Evolutionary conservation across 495 filamentous ascomycete species (phyloP), one percentile per base, ranked within the genome.

Genomic region (Penicillium mononematosum): DNA sequence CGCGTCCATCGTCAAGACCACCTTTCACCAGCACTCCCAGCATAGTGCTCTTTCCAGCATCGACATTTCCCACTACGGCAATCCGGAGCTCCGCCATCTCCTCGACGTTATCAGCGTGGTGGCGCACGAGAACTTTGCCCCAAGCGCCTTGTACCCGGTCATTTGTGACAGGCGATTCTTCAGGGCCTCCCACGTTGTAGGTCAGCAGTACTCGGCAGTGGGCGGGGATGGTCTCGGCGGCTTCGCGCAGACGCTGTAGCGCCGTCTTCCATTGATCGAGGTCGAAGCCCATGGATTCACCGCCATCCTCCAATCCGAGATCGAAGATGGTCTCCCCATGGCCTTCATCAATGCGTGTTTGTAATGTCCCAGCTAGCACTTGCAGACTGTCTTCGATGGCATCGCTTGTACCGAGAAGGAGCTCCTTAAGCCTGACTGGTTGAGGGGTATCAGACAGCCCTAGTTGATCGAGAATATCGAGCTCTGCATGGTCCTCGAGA

Each of bases 21-120:
- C 94, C 94, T 75, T 98, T 98, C 6, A 98, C 96, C 22, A 98
- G 78, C 3, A 98, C 94, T 45, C 94, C 94, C 1, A 98, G 80
- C 88, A 97, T 92, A 53, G 95, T 98, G 69, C 89, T 93, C 71
- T 98, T 98, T 0, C 94, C 94, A 14, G 94, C 94, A 68, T 98
- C 94, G 52, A 98, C 91, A 77, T 98, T 98, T 11, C 94, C 94
- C 17, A 98, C 94, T 3, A 98, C 94, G 3, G 93, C 94, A 70
- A 98, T 93, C 59, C 94, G 78, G n/a, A 93, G 92, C 80, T 98
- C 94, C 50, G 95, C 94, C 46, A 94, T 85, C 61, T 93, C 87
- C 66, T 97, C 93, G 1, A 90, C 80, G 19, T 82, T 87, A 14
- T 80, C 76, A 22, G 91, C 90, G 22, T 81, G 69, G 67, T 86